These are phyloP conservation scores for Bifiguratus adelaidae DNA, from an alignment of 192 early-diverging fungal species.

Conservation along the genomic window DNA sequence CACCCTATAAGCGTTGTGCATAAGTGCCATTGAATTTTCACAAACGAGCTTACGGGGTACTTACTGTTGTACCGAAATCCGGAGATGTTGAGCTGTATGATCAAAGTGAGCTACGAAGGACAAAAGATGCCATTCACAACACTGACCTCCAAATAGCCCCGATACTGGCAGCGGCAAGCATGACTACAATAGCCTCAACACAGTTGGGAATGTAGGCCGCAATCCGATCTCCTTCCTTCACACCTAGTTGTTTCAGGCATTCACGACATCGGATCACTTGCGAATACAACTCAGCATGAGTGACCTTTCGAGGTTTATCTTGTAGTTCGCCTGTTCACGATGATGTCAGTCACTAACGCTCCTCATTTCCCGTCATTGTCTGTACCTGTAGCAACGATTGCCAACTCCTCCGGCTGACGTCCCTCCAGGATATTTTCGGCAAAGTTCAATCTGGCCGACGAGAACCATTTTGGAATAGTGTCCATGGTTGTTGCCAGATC, in stretches of 20 bases:
- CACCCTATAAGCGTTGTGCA: constrained; percentile 35
- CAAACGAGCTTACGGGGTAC: neutral
- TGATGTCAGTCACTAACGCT: too few relatives aligned
- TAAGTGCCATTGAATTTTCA: neutral
- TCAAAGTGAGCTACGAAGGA: neutral
- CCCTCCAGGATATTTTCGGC: constrained; percentile 77
- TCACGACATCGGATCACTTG: constrained; percentile 58
- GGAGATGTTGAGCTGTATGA: constrained; percentile 66
- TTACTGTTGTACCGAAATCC: constrained; percentile 84
- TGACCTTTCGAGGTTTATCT: constrained; percentile 21
- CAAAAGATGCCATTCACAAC: neutral
- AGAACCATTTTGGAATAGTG: constrained; percentile 85
- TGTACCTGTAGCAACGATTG: constrained; percentile 41
- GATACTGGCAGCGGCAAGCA: constrained; percentile 68
- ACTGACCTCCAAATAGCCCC: constrained; percentile 81
- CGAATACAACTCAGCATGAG: constrained; percentile 62
- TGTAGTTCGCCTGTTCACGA: constrained; percentile 29
- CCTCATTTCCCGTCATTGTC: too few relatives aligned
- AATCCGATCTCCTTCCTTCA: constrained; percentile 74
- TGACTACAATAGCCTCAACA: constrained; percentile 67
- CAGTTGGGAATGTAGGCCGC: constrained; percentile 87
- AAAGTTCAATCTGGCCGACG: constrained; percentile 77
- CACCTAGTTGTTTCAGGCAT: constrained; percentile 60
- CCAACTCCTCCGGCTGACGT: constrained; percentile 29
- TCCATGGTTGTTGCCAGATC: constrained; percentile 70